Evolutionary conservation across 305 asterid species (phyloP), one percentile per base, ranked within the genome.

Genomic region (Fraxinus latifolia): DNA sequence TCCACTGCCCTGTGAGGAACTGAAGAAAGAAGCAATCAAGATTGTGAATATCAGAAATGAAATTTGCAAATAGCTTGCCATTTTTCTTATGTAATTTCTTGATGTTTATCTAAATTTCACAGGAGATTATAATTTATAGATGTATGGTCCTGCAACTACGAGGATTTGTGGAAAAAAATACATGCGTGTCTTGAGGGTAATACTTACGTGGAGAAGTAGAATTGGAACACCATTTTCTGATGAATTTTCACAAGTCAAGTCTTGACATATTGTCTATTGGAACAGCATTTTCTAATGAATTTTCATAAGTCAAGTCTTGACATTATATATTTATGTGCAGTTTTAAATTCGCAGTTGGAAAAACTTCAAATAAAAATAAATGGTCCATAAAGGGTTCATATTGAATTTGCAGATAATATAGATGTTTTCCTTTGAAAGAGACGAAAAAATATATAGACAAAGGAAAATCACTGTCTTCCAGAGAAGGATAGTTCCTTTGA

Each of bases 1-100:
- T 34, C 88, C 89, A 1, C 62, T 74, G 19, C 82, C 81, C 5
- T 82, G 11, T 0, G 88, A 33, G 85, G 86, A 15, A 0, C 15
- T 34, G 84, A 78, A 31, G 19, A 79, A 14, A 15, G 25, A 53
- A 1, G 83, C 29, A 31, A 79, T 17, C 21, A 83, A 27, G 89
- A 77, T 47, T 47, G 71, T 42, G 37, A 81, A 31, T 7, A 74
- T n/a, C 1, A 71, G 72, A 5, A 53, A 75, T n/a, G 80, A 62
- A 42, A 58, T 14, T 68, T 79, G 81, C 19, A 74, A 78, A 42
- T 44, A 14, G 42, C 34, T 0, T 76, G 86, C 83, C 88, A 85
- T 85, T 70, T 80, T 39, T 9, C 17, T 6, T 72, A 76, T 80
- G 31, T n/a, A 15, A 70, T 53, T 36, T 60, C 75, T 36, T 36